Base-by-base conservation (phyloP, 2,329 filamentous ascomycete genomes). In the Phaeosphaeria sp. region DNA sequence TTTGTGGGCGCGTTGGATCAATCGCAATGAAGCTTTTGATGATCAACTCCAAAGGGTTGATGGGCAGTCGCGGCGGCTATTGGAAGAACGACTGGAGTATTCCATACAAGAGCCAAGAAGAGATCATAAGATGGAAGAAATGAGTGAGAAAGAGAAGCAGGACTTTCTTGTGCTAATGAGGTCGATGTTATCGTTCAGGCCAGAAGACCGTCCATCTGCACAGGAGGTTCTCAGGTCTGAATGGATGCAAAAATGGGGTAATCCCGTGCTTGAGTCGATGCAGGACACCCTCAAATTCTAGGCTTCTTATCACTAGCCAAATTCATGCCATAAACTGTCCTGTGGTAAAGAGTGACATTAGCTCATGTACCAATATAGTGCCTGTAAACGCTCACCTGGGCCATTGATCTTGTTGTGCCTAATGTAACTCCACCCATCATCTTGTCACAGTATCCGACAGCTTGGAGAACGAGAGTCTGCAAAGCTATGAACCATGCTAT, bases 231-330 rank as follows among this genome's bases (percentile, higher is more conserved):
- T 62, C 30, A 43, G 59, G 18, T 61, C 58, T 15, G 20, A 18
- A 10, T 64, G 56, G 56, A 47, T 64, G 58, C 51, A 55, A 42
- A 56, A 39, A 50, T 58, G 61, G 61, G 61, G 51, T 36, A 25
- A n/a, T n/a, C n/a, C n/a, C n/a, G n/a, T n/a, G n/a, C n/a, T n/a
- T n/a, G n/a, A n/a, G n/a, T n/a, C n/a, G n/a, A n/a, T n/a, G n/a
- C n/a, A n/a, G n/a, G n/a, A n/a, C n/a, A n/a, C n/a, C n/a, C n/a
- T n/a, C n/a, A n/a, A n/a, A n/a, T n/a, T n/a, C n/a, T n/a, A n/a
- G n/a, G n/a, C n/a, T n/a, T n/a, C n/a, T n/a, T n/a, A n/a, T n/a
- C n/a, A n/a, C n/a, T n/a, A n/a, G n/a, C n/a, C n/a, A n/a, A n/a
- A n/a, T n/a, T n/a, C n/a, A n/a, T n/a, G n/a, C n/a, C n/a, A n/a